Evolutionary conservation across 108 stramenopile genomes (phyloP), one percentile per base, ranked within the genome.

Genomic region (Aurantiochytrium sp.): DNA sequence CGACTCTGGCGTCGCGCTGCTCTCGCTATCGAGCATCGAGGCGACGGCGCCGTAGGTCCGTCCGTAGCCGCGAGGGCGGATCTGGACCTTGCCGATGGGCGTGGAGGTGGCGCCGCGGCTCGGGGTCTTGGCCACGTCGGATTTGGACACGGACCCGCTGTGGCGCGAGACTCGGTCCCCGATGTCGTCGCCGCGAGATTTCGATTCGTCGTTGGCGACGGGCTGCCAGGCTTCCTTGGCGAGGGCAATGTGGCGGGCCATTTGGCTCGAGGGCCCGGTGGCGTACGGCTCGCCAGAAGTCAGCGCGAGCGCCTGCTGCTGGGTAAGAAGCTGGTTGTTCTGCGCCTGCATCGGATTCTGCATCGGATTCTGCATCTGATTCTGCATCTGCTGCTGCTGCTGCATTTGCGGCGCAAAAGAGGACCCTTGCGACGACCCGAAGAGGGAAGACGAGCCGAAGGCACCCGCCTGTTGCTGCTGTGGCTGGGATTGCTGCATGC

Each of bases 281-380:
- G 73, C 73, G 73, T 81, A 81, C n/a, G 73, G 73, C 45, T 81
- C 73, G 73, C 73, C 73, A 8, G 50, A 12, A 6, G 73, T 81
- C 10, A 81, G 27, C 6, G 39, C 4, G 6, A 81, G 73, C 39
- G n/a, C 30, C 32, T 81, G 73, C 73, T 48, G 59, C 59, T 65
- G 59, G 15, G 34, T 27, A 0, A 65, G 34, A 65, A 65, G 59
- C 34, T 65, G 59, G 1, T 65, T 65, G 59, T 65, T 65, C 12
- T 30, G 59, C 50, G 17, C 17, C 34, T 65, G 59, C 59, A 65
- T 65, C 8, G 27, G 59, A 27, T 65, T 54, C 21, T 54, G 53
- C 53, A 54, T 54, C 21, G n/a, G n/a, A n/a, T n/a, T n/a, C 21
- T 54, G 53, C 53, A 54, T 54, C 21, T 54, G 53, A 54, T 54